phyloP scores from a whole-genome alignment of 2,329 filamentous ascomycete genomes.

The Orbilia quercus region DNA sequence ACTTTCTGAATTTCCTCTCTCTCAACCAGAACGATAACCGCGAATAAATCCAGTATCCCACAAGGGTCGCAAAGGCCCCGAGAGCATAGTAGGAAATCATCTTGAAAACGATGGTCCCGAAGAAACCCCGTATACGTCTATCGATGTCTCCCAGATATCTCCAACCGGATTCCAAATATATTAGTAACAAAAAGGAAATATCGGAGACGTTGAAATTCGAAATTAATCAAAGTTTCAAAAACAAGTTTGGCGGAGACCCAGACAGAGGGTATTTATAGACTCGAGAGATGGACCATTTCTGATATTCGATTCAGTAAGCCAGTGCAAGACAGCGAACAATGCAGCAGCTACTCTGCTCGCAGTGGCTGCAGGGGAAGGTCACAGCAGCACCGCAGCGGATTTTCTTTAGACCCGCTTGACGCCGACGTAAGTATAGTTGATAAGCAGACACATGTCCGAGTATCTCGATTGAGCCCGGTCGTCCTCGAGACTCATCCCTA shows the following conservation, averaged over 20 bases:
- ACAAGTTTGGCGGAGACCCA: background rate
- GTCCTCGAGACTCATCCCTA: background rate
- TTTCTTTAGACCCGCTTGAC: background rate
- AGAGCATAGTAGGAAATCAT: slow-evolving; percentile 13
- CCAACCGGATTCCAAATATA: background rate
- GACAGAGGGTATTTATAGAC: background rate
- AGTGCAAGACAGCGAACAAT: too few relatives aligned
- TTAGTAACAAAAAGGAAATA: background rate
- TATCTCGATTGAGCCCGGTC: too few relatives aligned
- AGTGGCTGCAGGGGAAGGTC: too few relatives aligned
- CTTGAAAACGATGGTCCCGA: background rate
- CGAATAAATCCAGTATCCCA: slow-evolving; percentile 11
- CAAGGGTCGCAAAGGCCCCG: slow-evolving; percentile 3
- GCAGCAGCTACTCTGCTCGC: too few relatives aligned
- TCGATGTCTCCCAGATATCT: background rate
- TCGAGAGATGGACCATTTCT: background rate
- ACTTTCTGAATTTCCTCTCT: slow-evolving; percentile 25
- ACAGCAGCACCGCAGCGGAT: too few relatives aligned
- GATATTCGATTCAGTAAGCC: background rate
- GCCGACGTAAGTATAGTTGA: background rate
- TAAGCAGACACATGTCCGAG: background rate
- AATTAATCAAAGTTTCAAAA: background rate
- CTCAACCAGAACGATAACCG: slow-evolving; percentile 6
- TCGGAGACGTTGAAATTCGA: too few relatives aligned
- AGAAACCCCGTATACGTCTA: background rate